Conservation (phyloP, 305 asterid genomes). For the Stenogyne calaminthoides region DNA sequence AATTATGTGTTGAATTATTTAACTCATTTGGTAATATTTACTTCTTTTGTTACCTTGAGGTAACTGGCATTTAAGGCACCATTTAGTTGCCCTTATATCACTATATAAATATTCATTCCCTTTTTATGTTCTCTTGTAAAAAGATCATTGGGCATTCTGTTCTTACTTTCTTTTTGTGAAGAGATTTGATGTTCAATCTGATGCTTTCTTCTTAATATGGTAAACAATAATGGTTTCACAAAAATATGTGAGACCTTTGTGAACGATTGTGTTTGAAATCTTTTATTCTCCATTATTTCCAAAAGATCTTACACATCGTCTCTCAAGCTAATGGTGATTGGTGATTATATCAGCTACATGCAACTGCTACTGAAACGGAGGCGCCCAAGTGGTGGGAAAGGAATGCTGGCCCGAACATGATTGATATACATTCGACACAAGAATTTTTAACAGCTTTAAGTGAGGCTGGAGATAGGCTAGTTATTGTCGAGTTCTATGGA, state of each 20-base stretch:
- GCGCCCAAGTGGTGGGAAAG: conserved; percentile 95
- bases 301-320: conserved; percentile 5
- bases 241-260: conserved; percentile 2
- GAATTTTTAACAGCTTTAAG: conserved; percentile 79
- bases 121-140: not conserved
- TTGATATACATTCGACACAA: conserved; percentile 82
- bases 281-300: not conserved
- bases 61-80: not conserved
- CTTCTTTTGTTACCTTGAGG: not conserved
- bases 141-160: not conserved
- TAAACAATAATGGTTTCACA: not conserved
- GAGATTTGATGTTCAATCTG: conserved; percentile 13
- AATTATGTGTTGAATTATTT: not conserved
- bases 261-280: conserved; percentile 2
- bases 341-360: conserved; percentile 54
- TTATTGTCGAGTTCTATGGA: conserved; percentile 87
- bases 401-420: conserved; percentile 87
- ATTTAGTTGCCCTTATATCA: too few species aligned
- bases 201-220: conserved; percentile 10
- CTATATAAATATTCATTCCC: not conserved
- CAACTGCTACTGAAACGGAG: conserved; percentile 72
- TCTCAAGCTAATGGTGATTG: conserved; percentile 24
- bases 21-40: not conserved
- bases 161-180: not conserved
- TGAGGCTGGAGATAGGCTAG: conserved; percentile 84